Evolutionary conservation across 805 yeast species (phyloP), one percentile per base, ranked within the genome.

Genomic region (Saccharomycopsis sp.): DNA sequence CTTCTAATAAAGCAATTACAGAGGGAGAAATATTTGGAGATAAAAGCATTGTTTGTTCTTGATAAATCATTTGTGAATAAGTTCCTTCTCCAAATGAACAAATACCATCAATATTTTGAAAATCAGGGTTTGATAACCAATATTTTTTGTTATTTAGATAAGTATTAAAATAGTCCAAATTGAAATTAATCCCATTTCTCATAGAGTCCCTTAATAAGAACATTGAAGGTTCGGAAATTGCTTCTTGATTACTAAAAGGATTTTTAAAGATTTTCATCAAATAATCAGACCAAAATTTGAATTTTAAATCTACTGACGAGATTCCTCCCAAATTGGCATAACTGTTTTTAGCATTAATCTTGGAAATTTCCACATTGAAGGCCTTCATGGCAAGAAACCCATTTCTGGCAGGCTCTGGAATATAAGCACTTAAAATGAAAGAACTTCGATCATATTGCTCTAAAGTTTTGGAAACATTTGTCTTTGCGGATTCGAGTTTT

Each of bases 61-160:
- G 59, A 50, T 85, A 84, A 51, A 77, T 77, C 51, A 81, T 60
- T 55, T 82, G 92, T 1, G 94, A 79, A 50, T 69, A 69, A 0
- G 80, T 72, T 1, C 89, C 92, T 57, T 85, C 94, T 1, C 94
- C 94, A 51, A 70, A 78, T 1, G 84, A 70, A 37, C 87, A 80
- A 46, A 85, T 66, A 31, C 71, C 73, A 32, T 78, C 77, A 2
- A 70, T 52, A 5, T 63, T 61, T 9, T 66, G 59, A 37, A 78
- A 69, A 23, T 67, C 61, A 6, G 64, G 64, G 32, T 66, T 64
- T 21, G 66, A 61, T 20, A 76, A 55, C 51, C 76, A 76, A 39
- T 69, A 64, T 39, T 69, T 67, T 39, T 81, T 67, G 3, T 84
- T 70, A 39, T 71, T 72, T 12, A 84, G 55, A 55, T 78, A 69